Conservation (phyloP, 1,284 basidiomycete species). For the Ceratobasidium sp. region DNA sequence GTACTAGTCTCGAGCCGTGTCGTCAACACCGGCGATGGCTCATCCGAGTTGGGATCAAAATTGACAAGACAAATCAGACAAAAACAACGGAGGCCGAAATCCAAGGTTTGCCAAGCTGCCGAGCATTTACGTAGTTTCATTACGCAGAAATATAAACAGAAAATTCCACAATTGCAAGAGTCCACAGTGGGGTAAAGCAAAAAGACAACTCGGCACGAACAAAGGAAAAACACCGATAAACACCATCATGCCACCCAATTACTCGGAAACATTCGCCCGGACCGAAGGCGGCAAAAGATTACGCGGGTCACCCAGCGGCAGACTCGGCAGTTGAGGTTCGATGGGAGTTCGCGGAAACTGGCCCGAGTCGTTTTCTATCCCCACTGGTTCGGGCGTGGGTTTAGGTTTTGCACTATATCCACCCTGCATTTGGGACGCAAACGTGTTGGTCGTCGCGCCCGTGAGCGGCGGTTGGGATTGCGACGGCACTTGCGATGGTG, state of each 20-base stretch:
- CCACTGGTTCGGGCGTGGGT: no score
- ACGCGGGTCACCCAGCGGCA: slow-evolving; percentile 35
- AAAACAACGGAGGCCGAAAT: slow-evolving; percentile 3
- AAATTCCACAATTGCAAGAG: not conserved
- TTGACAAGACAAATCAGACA: not conserved
- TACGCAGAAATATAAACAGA: not conserved
- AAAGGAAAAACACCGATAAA: not conserved
- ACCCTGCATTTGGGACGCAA: slow-evolving; percentile 26
- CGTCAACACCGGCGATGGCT: slow-evolving; percentile 21
- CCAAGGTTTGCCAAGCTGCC: not conserved
- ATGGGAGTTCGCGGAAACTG: slow-evolving; percentile 39
- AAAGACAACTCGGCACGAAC: not conserved
- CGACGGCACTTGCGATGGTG: slow-evolving; percentile 13
- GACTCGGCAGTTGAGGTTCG: slow-evolving; percentile 40
- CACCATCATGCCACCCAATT: not conserved
- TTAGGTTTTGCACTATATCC: not conserved
- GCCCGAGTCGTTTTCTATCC: slow-evolving; percentile 36
- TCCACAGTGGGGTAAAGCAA: not conserved
- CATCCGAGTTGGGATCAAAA: slow-evolving; percentile 36
- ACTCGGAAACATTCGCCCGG: slow-evolving; percentile 8
- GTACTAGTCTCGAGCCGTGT: not conserved
- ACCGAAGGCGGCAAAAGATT: slow-evolving; percentile 40
- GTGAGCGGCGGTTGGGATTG: slow-evolving; percentile 32
- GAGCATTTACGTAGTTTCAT: not conserved
- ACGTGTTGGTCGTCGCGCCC: slow-evolving; percentile 31